Base-by-base conservation (phyloP, 805 yeast genomes). In the Yarrowia alimentaria region DNA sequence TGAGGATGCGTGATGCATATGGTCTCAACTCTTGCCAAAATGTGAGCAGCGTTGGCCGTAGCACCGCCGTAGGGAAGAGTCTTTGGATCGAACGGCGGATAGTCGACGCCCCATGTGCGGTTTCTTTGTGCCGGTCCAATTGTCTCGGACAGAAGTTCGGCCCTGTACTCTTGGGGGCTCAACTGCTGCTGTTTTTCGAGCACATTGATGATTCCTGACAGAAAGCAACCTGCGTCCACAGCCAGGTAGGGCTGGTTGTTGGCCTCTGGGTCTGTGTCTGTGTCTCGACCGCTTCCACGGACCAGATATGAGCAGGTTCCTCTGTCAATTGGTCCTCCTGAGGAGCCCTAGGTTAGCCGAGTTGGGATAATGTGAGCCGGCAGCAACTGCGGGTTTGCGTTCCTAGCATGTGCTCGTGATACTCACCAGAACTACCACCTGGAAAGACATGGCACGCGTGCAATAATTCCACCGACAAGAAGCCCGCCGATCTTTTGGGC, bases 281-380 rank as follows among this genome's bases (percentile, higher is more conserved):
- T 9, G 68, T 64, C n/a, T 68, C 77, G 81, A 1, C 75, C 56
- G 3, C 73, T 52, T 5, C 59, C 59, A 0, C 88, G 84, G 14
- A 89, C 57, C 49, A 89, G 66, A 54, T 80, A 76, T 2, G 86
- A 73, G 56, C 91, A 86, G 3, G 84, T 85, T 13, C 73, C 68
- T 6, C 81, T 76, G 24, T 85, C 93, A 10, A 80, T 61, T 0
- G 96, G 96, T 2, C 96, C 96, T 6, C 96, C 96, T 2, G 86
- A 77, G 18, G 85, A 77, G 6, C 96, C 96, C 55, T 61, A 30
- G 30, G 50, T 43, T 43, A 43, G 50, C 17, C 9, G 10, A 8
- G 19, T 12, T n/a, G n/a, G n/a, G n/a, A n/a, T 24, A 12, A 24
- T 24, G 11, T 12, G 12, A 24, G 12, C 28, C 12, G 28, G 16